Percentiles rank a stretch among this genome's conserved stretches.
Evolutionary conservation across 2,329 filamentous ascomycete genomes (phyloP).

Genomic region (Stagonosporopsis vannaccii): DNA sequence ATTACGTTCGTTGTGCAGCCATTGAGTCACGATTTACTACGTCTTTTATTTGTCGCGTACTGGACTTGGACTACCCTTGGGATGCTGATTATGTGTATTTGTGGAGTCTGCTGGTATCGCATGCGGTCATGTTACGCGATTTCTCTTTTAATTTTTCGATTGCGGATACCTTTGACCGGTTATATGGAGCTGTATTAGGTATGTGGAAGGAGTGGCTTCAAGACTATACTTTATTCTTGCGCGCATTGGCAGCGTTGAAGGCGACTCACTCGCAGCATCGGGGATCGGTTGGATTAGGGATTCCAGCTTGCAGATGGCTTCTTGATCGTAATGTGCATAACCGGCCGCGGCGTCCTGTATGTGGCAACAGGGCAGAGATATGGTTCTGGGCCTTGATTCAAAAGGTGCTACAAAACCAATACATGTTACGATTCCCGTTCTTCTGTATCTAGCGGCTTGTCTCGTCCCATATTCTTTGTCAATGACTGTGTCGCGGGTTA

Average conservation of each 20-base stretch:
- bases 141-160: conserved; percentile 16
- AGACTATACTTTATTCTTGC: conserved; percentile 19
- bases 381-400: conserved; percentile 7
- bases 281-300: conserved; percentile 1
- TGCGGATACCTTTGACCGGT: conserved; percentile 45
- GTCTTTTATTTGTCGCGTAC: conserved; percentile 30
- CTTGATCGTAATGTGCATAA: conserved; percentile 25
- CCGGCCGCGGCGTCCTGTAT: conserved; percentile 3
- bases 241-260: conserved; percentile 13
- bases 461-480: conserved; percentile 18
- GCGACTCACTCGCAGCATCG: conserved; percentile 2
- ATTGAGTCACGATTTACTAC: conserved; percentile 37
- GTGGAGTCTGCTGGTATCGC: conserved; percentile 27
- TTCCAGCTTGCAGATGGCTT: conserved; percentile 1
- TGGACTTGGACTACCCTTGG: conserved; percentile 30
- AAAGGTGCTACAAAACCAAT: conserved; percentile 26
- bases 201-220: conserved; percentile 18
- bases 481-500: conserved; percentile 14
- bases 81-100: conserved; percentile 28
- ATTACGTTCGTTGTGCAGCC: conserved; percentile 37
- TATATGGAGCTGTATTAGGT: conserved; percentile 34
- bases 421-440: conserved; percentile 23
- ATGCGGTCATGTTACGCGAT: conserved; percentile 14
- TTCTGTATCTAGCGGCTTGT: not conserved
- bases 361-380: conserved; percentile 18